Evolutionary conservation across 192 early-diverging fungal genomes (phyloP).

Genomic region (Phlyctochytrium arcticum): DNA sequence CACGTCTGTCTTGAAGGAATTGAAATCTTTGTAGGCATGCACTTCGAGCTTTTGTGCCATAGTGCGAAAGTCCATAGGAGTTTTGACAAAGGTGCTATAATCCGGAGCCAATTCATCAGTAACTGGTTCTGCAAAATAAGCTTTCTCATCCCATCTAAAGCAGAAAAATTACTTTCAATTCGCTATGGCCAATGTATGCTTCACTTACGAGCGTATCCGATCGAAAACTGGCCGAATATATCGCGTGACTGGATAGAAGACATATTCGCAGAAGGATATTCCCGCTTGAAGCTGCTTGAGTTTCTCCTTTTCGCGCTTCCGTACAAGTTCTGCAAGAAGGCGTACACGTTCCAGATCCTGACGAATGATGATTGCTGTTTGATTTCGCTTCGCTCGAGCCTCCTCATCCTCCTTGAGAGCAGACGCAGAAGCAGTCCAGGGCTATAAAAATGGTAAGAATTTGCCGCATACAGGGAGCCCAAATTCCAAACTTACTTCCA

Average conservation of each 20-base stretch:
- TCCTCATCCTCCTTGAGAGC: conserved; percentile 72
- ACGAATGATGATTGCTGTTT: conserved; percentile 42
- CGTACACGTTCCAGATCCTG: conserved; percentile 86
- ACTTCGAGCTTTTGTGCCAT: conserved; percentile 55
- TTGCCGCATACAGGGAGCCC: neutral
- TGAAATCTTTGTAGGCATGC: conserved; percentile 53
- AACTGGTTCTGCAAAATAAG: conserved; percentile 68
- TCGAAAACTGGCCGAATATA: conserved; percentile 62
- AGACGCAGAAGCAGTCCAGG: conserved; percentile 65
- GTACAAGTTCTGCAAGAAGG: conserved; percentile 75
- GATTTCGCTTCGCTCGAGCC: conserved; percentile 63
- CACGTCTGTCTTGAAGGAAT: conserved; percentile 66
- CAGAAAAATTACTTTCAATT: neutral
- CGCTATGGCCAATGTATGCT: neutral
- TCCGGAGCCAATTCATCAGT: conserved; percentile 64
- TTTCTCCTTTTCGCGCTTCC: conserved; percentile 47
- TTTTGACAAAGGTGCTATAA: conserved; percentile 62
- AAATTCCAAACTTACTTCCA: conserved; percentile 61
- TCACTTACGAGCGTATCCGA: conserved; percentile 64
- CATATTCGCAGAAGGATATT: conserved; percentile 60
- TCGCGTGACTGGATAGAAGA: conserved; percentile 68
- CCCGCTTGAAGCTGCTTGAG: conserved; percentile 47
- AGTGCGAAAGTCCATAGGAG: conserved; percentile 76
- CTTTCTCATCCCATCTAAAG: conserved; percentile 64
- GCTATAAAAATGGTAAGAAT: conserved; percentile 38